These are phyloP conservation scores for Diaporthe sp. DNA, from an alignment of 2,329 filamentous ascomycete species.

Conservation along the genomic window DNA sequence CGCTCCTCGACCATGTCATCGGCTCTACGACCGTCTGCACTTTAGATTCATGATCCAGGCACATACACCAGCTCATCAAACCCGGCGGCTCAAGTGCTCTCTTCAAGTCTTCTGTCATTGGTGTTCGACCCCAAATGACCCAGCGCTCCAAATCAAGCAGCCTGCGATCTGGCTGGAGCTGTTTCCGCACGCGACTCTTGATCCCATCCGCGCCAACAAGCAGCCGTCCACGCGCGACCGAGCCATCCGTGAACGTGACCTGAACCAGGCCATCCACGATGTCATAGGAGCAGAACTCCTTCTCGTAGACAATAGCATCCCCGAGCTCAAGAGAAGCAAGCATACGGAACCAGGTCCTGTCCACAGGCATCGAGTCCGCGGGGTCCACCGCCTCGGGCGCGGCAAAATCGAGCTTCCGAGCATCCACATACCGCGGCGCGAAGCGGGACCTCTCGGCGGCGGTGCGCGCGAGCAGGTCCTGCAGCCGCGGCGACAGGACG, in stretches of 20 bases:
- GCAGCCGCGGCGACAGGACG: conserved; percentile 44
- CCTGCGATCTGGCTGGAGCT: conserved; percentile 47
- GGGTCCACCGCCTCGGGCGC: conserved; percentile 39
- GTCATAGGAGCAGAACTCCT: conserved; percentile 46
- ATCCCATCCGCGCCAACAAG: conserved; percentile 50
- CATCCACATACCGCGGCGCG: conserved; percentile 47
- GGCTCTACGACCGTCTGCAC: conserved; percentile 46
- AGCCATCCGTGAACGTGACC: conserved; percentile 46
- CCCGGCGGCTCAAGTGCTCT: conserved; percentile 39
- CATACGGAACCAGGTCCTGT: conserved; percentile 48
- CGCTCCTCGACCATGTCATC: conserved; percentile 45
- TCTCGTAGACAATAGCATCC: conserved; percentile 48
- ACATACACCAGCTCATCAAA: conserved; percentile 49
- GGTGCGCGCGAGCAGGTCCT: conserved; percentile 42
- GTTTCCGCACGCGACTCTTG: conserved; percentile 47
- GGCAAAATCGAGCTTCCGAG: conserved; percentile 43
- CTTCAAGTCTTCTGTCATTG: conserved; percentile 43
- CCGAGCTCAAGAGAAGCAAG: conserved; percentile 44
- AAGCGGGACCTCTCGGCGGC: conserved; percentile 41
- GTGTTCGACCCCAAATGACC: conserved; percentile 49
- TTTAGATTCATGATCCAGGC: conserved; percentile 45
- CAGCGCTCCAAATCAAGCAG: conserved; percentile 48
- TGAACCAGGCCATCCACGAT: conserved; percentile 40
- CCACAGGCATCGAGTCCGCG: conserved; percentile 43
- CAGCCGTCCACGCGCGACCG: conserved; percentile 42